Base-by-base conservation (phyloP, 176 grass and related monocot species). In the Bonia amplexicaulis region DNA sequence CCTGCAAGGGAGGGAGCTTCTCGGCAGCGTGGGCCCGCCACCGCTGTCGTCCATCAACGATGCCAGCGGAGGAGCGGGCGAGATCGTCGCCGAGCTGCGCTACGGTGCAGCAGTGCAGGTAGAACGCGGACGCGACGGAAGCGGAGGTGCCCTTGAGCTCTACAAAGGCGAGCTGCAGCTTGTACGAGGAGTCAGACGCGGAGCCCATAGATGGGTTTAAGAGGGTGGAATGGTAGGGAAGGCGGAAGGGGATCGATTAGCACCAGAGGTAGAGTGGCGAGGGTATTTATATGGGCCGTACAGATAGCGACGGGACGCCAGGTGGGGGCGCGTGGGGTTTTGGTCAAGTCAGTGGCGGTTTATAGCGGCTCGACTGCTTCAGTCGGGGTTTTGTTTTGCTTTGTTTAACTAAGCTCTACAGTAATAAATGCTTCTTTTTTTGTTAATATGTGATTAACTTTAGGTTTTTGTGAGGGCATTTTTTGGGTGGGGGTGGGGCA, bases 31-130 rank as follows among this genome's bases (percentile, higher is more conserved):
- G n/a, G n/a, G n/a, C n/a, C n/a, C n/a, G n/a, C n/a, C n/a, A n/a
- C n/a, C n/a, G n/a, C n/a, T n/a, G n/a, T n/a, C n/a, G n/a, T n/a
- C n/a, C n/a, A n/a, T n/a, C n/a, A n/a, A n/a, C n/a, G n/a, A n/a
- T n/a, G n/a, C n/a, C 84, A 84, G 85, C 39, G 46, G 88, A 45
- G 40, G 82, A 73, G 74, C 96, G 93, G 61, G 91, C 86, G 78
- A 97, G 87, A 26, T 91, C 90, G 69, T 80, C 86, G 27, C 90
- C 69, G n/a, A 96, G 73, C 74, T 94, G 84, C 19, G 77, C 74
- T 87, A 99, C 84, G 81, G 91, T 80, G 76, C 91, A 89, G 83
- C 86, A 91, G 81, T 99, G 96, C 88, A 96, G 86, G 86, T 94
- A 98, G 91, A 96, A 98, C 46, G 86, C 88, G 23, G 93, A 90